Evolutionary conservation across 2,329 filamentous ascomycete genomes (phyloP).

Genomic region (Ascochyta lentis): DNA sequence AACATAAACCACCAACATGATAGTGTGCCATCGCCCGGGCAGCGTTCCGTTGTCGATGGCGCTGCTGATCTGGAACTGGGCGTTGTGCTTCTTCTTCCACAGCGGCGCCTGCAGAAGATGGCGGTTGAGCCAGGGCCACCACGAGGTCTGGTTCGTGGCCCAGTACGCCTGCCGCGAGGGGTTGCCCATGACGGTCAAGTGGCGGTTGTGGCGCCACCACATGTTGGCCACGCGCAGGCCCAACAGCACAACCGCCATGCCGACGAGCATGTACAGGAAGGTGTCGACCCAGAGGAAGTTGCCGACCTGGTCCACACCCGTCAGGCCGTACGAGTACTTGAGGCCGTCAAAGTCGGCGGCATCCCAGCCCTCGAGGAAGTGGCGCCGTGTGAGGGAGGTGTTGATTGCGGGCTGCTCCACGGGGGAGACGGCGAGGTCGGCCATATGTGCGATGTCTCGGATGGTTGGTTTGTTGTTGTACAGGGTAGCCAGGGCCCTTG

Average conservation of each 20-base stretch:
- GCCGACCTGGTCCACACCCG: slow-evolving; percentile 55
- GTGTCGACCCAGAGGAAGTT: slow-evolving; percentile 58
- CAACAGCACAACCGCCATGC: slow-evolving; percentile 47
- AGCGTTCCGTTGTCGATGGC: slow-evolving; percentile 77
- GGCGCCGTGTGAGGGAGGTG: slow-evolving; percentile 27
- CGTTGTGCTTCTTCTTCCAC: slow-evolving; percentile 76
- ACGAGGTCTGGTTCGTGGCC: slow-evolving; percentile 52
- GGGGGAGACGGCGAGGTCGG: slow-evolving; percentile 20
- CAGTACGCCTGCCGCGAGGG: slow-evolving; percentile 53
- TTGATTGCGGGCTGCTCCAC: slow-evolving; percentile 13
- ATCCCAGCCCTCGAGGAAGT: slow-evolving; percentile 41
- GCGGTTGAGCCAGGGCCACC: slow-evolving; percentile 67
- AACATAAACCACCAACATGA: slow-evolving; percentile 73
- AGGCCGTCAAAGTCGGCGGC: slow-evolving; percentile 39
- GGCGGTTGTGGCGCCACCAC: slow-evolving; percentile 53
- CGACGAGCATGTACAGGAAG: slow-evolving; percentile 48
- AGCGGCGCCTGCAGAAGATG: slow-evolving; percentile 75
- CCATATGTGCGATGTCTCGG: slow-evolving; percentile 30
- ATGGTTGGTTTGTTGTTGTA: slow-evolving; percentile 13
- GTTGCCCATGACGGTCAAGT: slow-evolving; percentile 54
- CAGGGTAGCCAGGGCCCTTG: slow-evolving; percentile 6
- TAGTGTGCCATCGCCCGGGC: slow-evolving; percentile 77
- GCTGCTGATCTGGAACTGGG: slow-evolving; percentile 71
- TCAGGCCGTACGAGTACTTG: slow-evolving; percentile 53
- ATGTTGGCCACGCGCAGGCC: slow-evolving; percentile 52